These are phyloP conservation scores for Cylindrodendrum hubeiense DNA, from an alignment of 2,329 filamentous ascomycete genomes.

Conservation along the genomic window DNA sequence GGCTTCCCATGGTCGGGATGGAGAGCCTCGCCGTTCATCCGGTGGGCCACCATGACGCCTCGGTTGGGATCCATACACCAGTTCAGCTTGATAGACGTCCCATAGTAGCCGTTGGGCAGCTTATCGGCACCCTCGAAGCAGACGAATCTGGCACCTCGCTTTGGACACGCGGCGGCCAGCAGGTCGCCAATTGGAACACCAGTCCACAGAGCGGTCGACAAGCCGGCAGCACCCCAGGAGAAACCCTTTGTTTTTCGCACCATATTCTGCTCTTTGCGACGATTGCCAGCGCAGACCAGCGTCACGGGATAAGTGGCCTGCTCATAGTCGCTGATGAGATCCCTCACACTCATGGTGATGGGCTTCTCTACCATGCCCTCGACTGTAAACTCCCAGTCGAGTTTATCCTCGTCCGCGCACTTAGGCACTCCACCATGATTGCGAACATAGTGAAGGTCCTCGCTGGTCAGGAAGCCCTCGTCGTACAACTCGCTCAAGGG, in stretches of 20 bases:
- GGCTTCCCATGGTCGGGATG: conserved; percentile 89
- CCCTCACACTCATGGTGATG: conserved; percentile 76
- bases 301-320: conserved; percentile 90
- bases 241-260: conserved; percentile 94
- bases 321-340: conserved; percentile 80
- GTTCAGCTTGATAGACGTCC: conserved; percentile 87
- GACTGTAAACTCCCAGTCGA: conserved; percentile 85
- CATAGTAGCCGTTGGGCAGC: conserved; percentile 89
- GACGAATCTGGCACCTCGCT: conserved; percentile 80
- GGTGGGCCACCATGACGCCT: conserved; percentile 88
- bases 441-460: conserved; percentile 90
- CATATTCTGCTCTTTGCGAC: conserved; percentile 92
- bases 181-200: conserved; percentile 82
- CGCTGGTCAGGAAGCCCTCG: conserved; percentile 85
- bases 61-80: conserved; percentile 88
- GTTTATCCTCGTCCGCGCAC: conserved; percentile 78
- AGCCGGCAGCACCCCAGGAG: conserved; percentile 89
- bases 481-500: conserved; percentile 84
- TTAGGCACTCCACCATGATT: conserved; percentile 89
- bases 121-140: conserved; percentile 94
- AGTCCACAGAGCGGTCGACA: conserved; percentile 91
- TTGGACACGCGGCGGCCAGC: conserved; percentile 75
- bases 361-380: conserved; percentile 88
- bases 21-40: conserved; percentile 89
- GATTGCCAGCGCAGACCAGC: conserved; percentile 91